Evolutionary conservation across 108 stramenopile genomes (phyloP).

Genomic region (Nannochloropsis granulata): DNA sequence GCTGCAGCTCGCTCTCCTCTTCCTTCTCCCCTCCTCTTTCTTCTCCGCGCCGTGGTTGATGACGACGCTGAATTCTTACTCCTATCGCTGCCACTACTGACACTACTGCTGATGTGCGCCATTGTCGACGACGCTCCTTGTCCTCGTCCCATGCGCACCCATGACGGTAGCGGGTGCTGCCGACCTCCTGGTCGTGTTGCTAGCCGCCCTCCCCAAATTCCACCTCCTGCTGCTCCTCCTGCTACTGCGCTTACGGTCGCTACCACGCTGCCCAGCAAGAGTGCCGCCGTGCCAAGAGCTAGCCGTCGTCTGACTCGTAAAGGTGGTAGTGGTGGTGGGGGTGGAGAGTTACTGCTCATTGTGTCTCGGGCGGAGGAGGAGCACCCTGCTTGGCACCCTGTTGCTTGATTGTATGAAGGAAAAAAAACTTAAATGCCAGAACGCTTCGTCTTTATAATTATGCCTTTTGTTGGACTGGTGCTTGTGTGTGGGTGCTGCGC

Average conservation of each 20-base stretch:
- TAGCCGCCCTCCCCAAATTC: neutral
- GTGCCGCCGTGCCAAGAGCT: neutral
- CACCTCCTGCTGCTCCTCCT: neutral
- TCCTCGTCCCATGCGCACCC: too few relatives aligned
- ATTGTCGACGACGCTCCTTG: too few relatives aligned
- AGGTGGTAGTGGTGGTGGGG: neutral
- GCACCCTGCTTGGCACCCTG: too few relatives aligned
- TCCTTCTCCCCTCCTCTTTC: neutral
- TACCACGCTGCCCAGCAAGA: neutral
- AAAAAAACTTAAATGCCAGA: too few relatives aligned
- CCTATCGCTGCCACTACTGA: neutral
- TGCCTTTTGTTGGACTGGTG: too few relatives aligned
- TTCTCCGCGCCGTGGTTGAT: neutral
- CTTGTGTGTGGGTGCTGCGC: too few relatives aligned
- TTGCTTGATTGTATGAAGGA: too few relatives aligned
- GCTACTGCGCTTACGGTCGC: neutral
- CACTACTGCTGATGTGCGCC: neutral
- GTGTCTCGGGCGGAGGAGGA: neutral
- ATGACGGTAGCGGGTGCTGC: neutral
- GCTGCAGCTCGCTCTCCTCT: neutral
- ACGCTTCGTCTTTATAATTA: too few relatives aligned
- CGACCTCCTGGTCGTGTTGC: neutral
- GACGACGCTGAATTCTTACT: neutral
- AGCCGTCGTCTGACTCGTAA: neutral
- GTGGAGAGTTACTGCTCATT: neutral